Percentiles rank a stretch among this genome's conserved stretches.
Conservation (phyloP, 306 rosid genomes). For the Neltuma alba region DNA sequence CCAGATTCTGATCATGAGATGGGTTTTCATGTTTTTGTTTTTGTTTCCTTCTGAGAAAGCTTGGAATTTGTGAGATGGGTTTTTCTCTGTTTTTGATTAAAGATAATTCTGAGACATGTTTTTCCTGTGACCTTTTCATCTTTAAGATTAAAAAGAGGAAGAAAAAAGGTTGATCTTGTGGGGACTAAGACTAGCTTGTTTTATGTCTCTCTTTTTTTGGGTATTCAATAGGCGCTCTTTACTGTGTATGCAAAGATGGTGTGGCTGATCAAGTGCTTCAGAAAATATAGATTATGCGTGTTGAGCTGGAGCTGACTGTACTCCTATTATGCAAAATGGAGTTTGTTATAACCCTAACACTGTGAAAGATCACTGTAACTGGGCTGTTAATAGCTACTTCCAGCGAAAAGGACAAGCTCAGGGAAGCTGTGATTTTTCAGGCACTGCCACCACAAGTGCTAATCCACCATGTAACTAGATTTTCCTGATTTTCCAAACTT, state of each 20-base stretch:
- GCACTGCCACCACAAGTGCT: conserved; percentile 50
- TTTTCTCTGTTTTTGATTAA: background rate
- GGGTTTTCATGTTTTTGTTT: background rate
- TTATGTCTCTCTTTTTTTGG: background rate
- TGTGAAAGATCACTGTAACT: conserved; percentile 82
- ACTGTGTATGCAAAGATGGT: conserved; percentile 89
- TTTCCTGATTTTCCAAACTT: background rate
- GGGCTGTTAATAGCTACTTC: conserved; percentile 90
- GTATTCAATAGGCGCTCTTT: conserved; percentile 57
- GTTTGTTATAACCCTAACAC: conserved; percentile 82
- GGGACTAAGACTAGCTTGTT: conserved; percentile 20
- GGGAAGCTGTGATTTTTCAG: conserved; percentile 86
- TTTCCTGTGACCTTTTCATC: background rate
- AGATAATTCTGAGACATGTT: background rate
- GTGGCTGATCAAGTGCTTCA: conserved; percentile 69
- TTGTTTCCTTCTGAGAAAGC: background rate
- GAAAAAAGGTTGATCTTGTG: conserved; percentile 32
- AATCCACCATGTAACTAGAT: conserved; percentile 64
- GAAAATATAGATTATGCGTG: conserved; percentile 89
- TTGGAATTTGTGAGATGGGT: background rate
- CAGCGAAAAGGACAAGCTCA: conserved; percentile 67
- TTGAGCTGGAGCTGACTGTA: conserved; percentile 96
- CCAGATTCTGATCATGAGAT: conserved; percentile 9
- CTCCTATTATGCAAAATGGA: conserved; percentile 66
- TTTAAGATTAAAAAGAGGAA: background rate